phyloP scores from a whole-genome alignment of 495 filamentous ascomycete genomes.

The Neurospora sp. region DNA sequence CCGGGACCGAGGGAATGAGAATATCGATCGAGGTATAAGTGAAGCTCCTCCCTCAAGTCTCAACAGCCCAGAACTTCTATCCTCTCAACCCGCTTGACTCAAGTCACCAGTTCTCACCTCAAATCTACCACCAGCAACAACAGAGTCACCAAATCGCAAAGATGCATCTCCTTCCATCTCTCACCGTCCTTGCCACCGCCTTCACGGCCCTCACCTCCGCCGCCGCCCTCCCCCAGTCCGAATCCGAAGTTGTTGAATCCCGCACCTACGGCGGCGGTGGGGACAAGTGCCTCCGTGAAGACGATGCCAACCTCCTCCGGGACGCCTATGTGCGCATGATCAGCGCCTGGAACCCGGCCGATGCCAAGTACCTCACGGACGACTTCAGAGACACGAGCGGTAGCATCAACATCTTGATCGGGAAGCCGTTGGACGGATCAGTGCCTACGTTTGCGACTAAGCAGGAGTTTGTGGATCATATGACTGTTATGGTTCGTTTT shows the following conservation, averaged over 20 bases:
- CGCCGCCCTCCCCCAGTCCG: not conserved
- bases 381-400: slow-evolving; percentile 18
- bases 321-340: slow-evolving; percentile 17
- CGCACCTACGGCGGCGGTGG: not conserved
- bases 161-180: slow-evolving; percentile 8
- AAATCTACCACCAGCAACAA: not conserved
- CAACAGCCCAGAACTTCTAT: not conserved
- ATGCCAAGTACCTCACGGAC: slow-evolving; percentile 13
- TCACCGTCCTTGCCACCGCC: slow-evolving; percentile 1
- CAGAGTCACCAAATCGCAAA: not conserved
- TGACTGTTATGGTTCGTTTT: slow-evolving; percentile 5
- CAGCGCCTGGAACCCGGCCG: slow-evolving; percentile 13
- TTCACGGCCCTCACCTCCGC: not conserved
- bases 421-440: slow-evolving; percentile 11
- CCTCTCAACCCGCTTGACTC: not conserved
- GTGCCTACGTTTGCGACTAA: slow-evolving; percentile 17
- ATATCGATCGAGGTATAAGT: not conserved
- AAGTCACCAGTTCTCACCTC: not conserved
- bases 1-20: not conserved
- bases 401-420: slow-evolving; percentile 22
- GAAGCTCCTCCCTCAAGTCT: not conserved
- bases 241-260: not conserved
- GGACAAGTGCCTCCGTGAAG: slow-evolving; percentile 9
- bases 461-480: slow-evolving; percentile 12
- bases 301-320: slow-evolving; percentile 12